These are phyloP conservation scores for Zangia roseola DNA, from an alignment of 768 basidiomycete species.

Conservation along the genomic window DNA sequence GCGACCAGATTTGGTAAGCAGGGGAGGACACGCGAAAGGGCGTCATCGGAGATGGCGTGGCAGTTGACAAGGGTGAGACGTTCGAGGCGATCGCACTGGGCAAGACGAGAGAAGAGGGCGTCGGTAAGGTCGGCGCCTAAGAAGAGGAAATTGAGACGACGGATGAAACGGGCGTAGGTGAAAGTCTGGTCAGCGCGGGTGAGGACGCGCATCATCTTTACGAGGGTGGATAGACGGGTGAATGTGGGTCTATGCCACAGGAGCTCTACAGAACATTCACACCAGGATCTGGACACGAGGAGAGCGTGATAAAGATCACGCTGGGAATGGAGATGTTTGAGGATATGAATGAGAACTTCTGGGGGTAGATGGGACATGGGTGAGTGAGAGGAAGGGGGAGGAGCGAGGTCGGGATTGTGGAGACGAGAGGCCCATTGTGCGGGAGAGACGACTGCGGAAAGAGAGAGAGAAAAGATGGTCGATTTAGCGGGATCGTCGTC, in stretches of 20 bases:
- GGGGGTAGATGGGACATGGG: slow-evolving; percentile 75
- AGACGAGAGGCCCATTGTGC: slow-evolving; percentile 56
- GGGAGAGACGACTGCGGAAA: slow-evolving; percentile 50
- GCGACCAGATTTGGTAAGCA: slow-evolving; percentile 78
- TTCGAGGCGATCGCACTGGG: slow-evolving; percentile 77
- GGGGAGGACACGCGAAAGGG: slow-evolving; percentile 63
- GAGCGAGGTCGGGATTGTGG: slow-evolving; percentile 34
- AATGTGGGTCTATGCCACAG: slow-evolving; percentile 92
- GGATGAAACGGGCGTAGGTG: slow-evolving; percentile 83
- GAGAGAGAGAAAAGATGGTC: slow-evolving; percentile 35
- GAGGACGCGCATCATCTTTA: slow-evolving; percentile 77
- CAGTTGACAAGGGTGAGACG: slow-evolving; percentile 87
- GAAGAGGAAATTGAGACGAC: slow-evolving; percentile 84
- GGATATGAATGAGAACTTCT: slow-evolving; percentile 90
- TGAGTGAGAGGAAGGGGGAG: slow-evolving; percentile 38
- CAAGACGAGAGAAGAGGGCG: slow-evolving; percentile 67
- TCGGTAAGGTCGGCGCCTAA: slow-evolving; percentile 71
- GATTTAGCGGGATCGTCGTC: slow-evolving; percentile 60
- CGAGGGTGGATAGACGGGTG: slow-evolving; percentile 63
- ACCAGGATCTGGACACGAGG: slow-evolving; percentile 89
- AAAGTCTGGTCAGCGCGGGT: slow-evolving; percentile 68
- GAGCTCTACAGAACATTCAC: slow-evolving; percentile 92
- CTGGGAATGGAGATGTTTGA: slow-evolving; percentile 75
- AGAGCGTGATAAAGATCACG: slow-evolving; percentile 73
- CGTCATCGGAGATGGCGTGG: slow-evolving; percentile 59